Evolutionary conservation across 495 filamentous ascomycete species (phyloP).

Genomic region (Aspergillus nanangensis): DNA sequence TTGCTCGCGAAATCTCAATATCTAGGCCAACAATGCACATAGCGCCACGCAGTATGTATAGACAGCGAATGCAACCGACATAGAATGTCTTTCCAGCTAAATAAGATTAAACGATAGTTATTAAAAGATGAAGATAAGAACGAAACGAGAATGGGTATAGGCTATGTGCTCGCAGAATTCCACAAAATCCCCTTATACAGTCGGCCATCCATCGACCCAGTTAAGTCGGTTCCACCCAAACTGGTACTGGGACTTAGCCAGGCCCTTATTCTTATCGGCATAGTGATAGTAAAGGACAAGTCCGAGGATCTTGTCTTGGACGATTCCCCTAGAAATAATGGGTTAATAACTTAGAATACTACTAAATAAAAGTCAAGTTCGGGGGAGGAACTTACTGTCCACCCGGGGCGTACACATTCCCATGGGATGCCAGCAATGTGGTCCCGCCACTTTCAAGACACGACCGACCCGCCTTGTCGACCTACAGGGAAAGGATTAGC

Average conservation of each 20-base stretch:
- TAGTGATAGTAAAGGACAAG: constrained; percentile 72
- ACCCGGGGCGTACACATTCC: constrained; percentile 64
- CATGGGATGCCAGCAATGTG: constrained; percentile 57
- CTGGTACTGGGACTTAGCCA: constrained; percentile 44
- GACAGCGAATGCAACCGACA: too few species aligned
- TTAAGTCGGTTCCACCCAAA: constrained; percentile 63
- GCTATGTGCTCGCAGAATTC: too few species aligned
- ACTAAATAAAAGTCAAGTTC: too few species aligned
- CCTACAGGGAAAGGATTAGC: constrained; percentile 15
- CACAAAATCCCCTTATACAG: constrained; percentile 10
- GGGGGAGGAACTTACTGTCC: constrained; percentile 47
- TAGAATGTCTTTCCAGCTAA: too few species aligned
- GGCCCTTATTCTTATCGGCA: constrained; percentile 51
- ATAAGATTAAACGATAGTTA: too few species aligned
- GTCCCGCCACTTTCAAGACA: constrained; percentile 61
- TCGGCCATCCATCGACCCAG: constrained; percentile 59
- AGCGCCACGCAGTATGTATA: too few species aligned
- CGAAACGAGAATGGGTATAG: too few species aligned
- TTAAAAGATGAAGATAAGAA: too few species aligned
- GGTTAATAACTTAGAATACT: too few species aligned
- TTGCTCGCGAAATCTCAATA: too few species aligned
- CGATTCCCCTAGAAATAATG: constrained; percentile 36
- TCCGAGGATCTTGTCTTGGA: constrained; percentile 38
- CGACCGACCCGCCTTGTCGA: constrained; percentile 52
- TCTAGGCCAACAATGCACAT: too few species aligned